phyloP scores from a whole-genome alignment of 139 green algal genomes.

The Tetradesmus obliquus region DNA sequence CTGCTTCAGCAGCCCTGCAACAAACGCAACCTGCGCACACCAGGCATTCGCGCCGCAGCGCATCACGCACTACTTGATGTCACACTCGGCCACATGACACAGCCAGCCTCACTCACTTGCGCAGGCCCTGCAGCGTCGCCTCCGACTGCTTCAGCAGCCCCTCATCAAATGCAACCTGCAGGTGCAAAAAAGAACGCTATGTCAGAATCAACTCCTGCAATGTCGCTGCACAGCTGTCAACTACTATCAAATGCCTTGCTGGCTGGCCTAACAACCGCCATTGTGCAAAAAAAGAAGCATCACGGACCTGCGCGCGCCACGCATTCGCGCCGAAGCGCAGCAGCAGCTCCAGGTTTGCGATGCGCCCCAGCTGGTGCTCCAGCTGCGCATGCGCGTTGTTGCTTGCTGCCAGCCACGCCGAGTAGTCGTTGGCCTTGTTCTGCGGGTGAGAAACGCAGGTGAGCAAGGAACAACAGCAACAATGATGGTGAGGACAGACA shows the following conservation, averaged over 20 bases:
- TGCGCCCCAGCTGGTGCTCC: conserved; percentile 81
- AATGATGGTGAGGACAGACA: not conserved
- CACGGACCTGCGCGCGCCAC: conserved; percentile 61
- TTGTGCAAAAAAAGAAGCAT: too few species aligned
- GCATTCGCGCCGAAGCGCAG: conserved; percentile 78
- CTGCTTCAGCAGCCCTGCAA: not conserved
- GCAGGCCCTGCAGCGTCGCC: conserved; percentile 40
- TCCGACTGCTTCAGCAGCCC: conserved; percentile 51
- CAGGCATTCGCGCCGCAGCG: conserved; percentile 51
- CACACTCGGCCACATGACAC: too few species aligned
- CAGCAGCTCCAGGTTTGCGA: conserved; percentile 88
- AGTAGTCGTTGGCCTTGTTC: conserved; percentile 62
- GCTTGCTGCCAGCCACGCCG: conserved; percentile 69
- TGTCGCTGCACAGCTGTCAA: not conserved
- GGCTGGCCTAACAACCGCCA: too few species aligned
- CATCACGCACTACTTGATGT: conserved; percentile 48
- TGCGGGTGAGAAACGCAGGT: not conserved
- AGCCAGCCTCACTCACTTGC: conserved; percentile 8
- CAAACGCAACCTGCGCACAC: too few species aligned
- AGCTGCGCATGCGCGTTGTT: conserved; percentile 84
- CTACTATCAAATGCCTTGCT: too few species aligned
- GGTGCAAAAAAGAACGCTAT: too few species aligned
- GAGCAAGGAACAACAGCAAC: not conserved
- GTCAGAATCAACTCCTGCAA: not conserved
- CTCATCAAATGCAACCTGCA: conserved; percentile 40